These are phyloP conservation scores for Populus hybrid DNA, from an alignment of 441 rosid genomes.

Conservation along the genomic window DNA sequence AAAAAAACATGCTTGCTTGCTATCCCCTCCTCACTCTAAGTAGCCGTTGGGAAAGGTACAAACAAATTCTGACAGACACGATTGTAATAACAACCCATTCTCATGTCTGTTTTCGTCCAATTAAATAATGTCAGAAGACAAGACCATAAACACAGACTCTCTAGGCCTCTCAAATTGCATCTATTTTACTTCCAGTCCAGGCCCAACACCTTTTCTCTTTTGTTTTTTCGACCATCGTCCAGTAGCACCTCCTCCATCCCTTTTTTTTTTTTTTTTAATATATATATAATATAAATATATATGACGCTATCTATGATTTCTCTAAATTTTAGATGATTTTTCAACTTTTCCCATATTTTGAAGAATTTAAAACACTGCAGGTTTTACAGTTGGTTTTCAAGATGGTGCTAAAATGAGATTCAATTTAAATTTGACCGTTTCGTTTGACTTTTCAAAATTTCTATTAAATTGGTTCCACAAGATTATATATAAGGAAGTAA, in stretches of 20 bases:
- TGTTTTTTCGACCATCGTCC: neutral
- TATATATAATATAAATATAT: too few relatives aligned
- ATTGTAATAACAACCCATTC: constrained; percentile 2
- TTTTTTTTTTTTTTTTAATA: too few relatives aligned
- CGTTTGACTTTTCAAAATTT: too few relatives aligned
- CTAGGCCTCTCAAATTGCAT: neutral
- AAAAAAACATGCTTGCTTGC: constrained; percentile 1
- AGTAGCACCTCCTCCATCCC: too few relatives aligned
- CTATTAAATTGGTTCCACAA: too few relatives aligned
- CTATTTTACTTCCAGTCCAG: neutral
- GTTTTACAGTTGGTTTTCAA: neutral
- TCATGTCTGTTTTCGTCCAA: neutral
- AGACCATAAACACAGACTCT: neutral
- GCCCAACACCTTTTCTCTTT: neutral
- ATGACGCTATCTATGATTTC: too few relatives aligned
- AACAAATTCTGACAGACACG: neutral
- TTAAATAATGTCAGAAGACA: neutral
- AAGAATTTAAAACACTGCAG: neutral
- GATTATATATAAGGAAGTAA: too few relatives aligned
- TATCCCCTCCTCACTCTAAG: neutral
- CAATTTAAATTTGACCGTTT: too few relatives aligned
- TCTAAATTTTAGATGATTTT: too few relatives aligned
- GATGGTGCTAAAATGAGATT: too few relatives aligned
- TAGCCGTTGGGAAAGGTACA: constrained; percentile 18
- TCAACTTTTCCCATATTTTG: too few relatives aligned